Percentiles rank a stretch among this genome's conserved stretches.
These are phyloP conservation scores for Cymbopogon citratus DNA, from an alignment of 176 grass and related monocot species.

Conservation along the genomic window DNA sequence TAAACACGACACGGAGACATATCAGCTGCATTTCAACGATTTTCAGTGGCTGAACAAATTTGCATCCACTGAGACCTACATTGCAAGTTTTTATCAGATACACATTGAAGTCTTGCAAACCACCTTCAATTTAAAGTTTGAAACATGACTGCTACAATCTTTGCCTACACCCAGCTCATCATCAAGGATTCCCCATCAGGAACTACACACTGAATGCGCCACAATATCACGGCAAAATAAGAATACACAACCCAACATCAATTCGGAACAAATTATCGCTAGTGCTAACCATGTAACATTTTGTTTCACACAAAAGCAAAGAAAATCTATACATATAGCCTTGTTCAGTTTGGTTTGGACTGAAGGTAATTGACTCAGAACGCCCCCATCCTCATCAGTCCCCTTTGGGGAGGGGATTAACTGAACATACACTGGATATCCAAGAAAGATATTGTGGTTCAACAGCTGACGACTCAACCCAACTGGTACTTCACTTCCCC, in stretches of 20 bases:
- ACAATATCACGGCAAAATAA: not conserved
- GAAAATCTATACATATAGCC: not conserved
- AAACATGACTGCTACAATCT: not conserved
- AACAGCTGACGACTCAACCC: not conserved
- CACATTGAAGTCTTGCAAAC: not conserved
- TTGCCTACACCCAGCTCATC: not conserved
- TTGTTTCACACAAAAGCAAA: not conserved
- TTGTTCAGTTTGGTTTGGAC: not conserved
- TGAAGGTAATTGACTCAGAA: not conserved
- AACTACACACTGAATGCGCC: not conserved
- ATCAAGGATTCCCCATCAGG: not conserved
- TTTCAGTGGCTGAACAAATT: too few relatives aligned
- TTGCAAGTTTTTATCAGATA: not conserved
- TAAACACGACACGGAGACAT: too few relatives aligned
- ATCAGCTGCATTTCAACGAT: too few relatives aligned
- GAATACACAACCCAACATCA: not conserved
- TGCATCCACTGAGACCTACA: too few relatives aligned
- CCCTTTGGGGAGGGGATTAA: not conserved
- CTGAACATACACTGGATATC: not conserved
- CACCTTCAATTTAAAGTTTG: not conserved
- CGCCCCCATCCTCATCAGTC: not conserved
- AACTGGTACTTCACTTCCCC: not conserved
- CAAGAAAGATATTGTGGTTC: not conserved
- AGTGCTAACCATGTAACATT: not conserved
- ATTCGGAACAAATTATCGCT: not conserved